A percentile compares a stretch with the other conserved stretches of the same genome.
These are phyloP conservation scores for Jamesozyma lodderae DNA, from an alignment of 805 yeast genomes.

Conservation along the genomic window DNA sequence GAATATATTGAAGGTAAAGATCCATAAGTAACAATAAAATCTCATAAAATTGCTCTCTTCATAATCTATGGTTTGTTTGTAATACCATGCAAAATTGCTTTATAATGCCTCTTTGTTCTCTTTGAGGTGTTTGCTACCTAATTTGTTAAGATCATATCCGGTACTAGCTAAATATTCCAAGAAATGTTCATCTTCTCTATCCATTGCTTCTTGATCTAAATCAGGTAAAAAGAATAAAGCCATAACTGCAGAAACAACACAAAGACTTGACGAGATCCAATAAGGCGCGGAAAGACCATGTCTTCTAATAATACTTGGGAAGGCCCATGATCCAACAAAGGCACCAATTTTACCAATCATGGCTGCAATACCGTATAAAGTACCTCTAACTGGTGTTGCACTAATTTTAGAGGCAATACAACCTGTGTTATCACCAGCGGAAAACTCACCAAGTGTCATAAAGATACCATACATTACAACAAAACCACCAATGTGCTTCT, in stretches of 20 bases:
- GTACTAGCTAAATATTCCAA: not conserved
- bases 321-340: constrained; percentile 79
- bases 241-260: constrained; percentile 59
- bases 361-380: constrained; percentile 84
- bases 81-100: no score
- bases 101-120: no score
- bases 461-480: constrained; percentile 85
- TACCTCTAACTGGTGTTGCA: constrained; percentile 83
- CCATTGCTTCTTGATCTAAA: constrained; percentile 75
- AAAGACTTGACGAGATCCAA: constrained; percentile 70
- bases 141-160: not conserved
- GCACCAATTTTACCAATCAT: constrained; percentile 91
- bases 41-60: no score
- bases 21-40: no score
- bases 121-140: no score
- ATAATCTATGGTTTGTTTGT: no score
- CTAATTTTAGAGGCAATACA: constrained; percentile 76
- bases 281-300: constrained; percentile 72
- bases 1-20: no score
- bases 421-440: constrained; percentile 91
- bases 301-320: constrained; percentile 66
- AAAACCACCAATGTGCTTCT: constrained; percentile 61
- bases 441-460: constrained; percentile 81
- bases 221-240: constrained; percentile 69
- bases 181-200: constrained; percentile 51